These are phyloP conservation scores for Carex kokanica DNA, from an alignment of 176 grass and related monocot species.

Conservation along the genomic window DNA sequence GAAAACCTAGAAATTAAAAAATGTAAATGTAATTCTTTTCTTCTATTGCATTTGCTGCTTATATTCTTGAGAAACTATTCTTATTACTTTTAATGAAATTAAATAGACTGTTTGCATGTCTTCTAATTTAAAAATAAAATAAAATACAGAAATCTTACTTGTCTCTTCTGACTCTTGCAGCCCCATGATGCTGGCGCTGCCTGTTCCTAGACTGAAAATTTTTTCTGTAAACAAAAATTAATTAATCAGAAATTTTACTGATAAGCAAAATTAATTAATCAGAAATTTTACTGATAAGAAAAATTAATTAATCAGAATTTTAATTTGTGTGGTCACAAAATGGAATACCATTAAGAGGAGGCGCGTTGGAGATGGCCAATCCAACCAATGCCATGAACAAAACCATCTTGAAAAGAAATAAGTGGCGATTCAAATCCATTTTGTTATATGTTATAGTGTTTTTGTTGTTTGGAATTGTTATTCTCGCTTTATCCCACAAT, in stretches of 20 bases:
- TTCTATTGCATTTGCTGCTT: not conserved
- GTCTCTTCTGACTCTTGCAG: not conserved
- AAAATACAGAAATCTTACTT: not conserved
- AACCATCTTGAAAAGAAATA: slow-evolving; percentile 2
- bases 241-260: not conserved
- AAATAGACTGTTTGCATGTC: not conserved
- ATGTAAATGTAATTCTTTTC: not conserved
- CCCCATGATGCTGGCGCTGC: not conserved
- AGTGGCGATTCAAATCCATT: not conserved
- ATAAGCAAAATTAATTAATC: not conserved
- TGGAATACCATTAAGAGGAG: not conserved
- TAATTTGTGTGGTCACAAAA: not conserved
- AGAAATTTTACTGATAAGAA: not conserved
- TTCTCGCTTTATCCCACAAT: not conserved
- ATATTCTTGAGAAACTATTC: not conserved
- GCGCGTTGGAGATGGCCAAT: not conserved
- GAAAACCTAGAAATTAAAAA: not conserved
- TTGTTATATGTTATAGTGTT: not conserved
- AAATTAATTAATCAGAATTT: not conserved
- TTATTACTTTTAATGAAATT: no score
- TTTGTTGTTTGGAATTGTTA: slow-evolving; percentile 1
- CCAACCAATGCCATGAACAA: slow-evolving; percentile 11
- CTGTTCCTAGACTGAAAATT: not conserved
- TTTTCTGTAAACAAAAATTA: not conserved
- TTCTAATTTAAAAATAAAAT: not conserved